Percentiles rank a stretch among this genome's conserved stretches.
These are phyloP conservation scores for Peribolospora kevripleyi DNA, from an alignment of 768 basidiomycete genomes.

Conservation along the genomic window DNA sequence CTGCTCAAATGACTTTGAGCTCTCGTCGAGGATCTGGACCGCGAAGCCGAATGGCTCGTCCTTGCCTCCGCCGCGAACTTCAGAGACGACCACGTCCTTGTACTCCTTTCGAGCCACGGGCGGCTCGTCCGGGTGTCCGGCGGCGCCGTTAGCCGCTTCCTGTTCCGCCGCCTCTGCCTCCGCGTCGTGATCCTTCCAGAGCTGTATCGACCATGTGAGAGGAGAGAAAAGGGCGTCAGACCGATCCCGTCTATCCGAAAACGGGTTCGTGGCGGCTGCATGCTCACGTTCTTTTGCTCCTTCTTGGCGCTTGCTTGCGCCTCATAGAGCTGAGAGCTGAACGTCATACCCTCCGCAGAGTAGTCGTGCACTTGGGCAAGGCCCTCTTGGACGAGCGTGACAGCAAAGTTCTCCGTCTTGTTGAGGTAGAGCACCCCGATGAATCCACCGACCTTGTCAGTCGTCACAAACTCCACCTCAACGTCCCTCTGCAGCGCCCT, in stretches of 20 bases:
- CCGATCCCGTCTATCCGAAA: no score
- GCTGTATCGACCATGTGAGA: slow-evolving; percentile 23
- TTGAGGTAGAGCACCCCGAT: slow-evolving; percentile 44
- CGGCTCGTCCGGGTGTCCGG: neutral
- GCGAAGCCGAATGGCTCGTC: slow-evolving; percentile 46
- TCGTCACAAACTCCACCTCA: slow-evolving; percentile 68
- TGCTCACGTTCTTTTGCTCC: slow-evolving; percentile 46
- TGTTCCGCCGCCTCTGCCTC: slow-evolving; percentile 27
- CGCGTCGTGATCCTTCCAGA: slow-evolving; percentile 68
- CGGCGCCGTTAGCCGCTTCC: slow-evolving; percentile 24
- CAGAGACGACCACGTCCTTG: slow-evolving; percentile 74
- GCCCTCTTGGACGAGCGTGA: slow-evolving; percentile 63
- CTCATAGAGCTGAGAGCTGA: slow-evolving; percentile 52
- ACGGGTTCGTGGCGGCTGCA: no score
- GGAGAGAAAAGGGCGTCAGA: neutral
- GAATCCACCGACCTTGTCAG: slow-evolving; percentile 88
- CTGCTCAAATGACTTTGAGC: slow-evolving; percentile 62
- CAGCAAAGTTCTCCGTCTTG: slow-evolving; percentile 66
- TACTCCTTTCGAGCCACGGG: slow-evolving; percentile 41
- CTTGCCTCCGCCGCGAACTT: slow-evolving; percentile 45
- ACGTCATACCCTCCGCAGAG: slow-evolving; percentile 59
- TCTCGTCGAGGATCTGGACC: slow-evolving; percentile 73
- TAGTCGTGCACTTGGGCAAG: slow-evolving; percentile 67
- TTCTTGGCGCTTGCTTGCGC: slow-evolving; percentile 76
- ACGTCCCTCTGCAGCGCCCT: slow-evolving; percentile 84